These are phyloP conservation scores for Acanthamoeba rhysodes DNA, from an alignment of 208 protist genomes.

Conservation along the genomic window DNA sequence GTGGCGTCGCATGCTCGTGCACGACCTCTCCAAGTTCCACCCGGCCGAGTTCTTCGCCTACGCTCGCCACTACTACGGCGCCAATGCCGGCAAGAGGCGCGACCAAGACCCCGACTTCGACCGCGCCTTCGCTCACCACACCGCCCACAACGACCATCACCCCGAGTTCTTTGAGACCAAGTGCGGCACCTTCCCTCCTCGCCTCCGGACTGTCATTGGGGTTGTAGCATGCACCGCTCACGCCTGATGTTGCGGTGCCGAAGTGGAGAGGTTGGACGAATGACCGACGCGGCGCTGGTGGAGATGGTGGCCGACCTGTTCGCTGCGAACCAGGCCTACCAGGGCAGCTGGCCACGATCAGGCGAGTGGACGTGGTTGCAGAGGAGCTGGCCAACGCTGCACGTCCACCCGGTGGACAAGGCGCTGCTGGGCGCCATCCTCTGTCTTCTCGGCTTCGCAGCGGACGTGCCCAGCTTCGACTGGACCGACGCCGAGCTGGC, in stretches of 20 bases:
- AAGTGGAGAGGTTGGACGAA: background rate
- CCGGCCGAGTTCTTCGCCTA: conserved; percentile 44
- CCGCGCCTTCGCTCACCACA: background rate
- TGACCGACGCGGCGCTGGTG: background rate
- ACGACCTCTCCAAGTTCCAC: conserved; percentile 66
- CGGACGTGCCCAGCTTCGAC: background rate
- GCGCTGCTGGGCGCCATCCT: background rate
- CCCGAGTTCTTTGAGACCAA: conserved; percentile 11
- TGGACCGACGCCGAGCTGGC: background rate
- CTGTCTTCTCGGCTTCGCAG: background rate
- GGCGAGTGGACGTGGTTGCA: conserved; percentile 5
- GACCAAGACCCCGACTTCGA: background rate
- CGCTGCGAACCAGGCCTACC: background rate
- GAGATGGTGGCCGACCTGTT: conserved; percentile 41
- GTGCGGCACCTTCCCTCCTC: background rate
- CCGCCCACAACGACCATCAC: conserved; percentile 40
- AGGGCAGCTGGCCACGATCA: background rate
- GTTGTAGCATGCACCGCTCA: background rate
- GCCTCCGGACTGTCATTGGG: background rate
- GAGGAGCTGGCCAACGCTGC: background rate
- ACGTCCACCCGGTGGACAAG: background rate
- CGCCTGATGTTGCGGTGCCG: too few species aligned
- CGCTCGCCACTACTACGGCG: background rate
- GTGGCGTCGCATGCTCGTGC: background rate
- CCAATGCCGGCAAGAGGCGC: background rate